Evolutionary conservation across 306 rosid genomes (phyloP), one percentile per base, ranked within the genome.

Genomic region (Begonia loranthoides): DNA sequence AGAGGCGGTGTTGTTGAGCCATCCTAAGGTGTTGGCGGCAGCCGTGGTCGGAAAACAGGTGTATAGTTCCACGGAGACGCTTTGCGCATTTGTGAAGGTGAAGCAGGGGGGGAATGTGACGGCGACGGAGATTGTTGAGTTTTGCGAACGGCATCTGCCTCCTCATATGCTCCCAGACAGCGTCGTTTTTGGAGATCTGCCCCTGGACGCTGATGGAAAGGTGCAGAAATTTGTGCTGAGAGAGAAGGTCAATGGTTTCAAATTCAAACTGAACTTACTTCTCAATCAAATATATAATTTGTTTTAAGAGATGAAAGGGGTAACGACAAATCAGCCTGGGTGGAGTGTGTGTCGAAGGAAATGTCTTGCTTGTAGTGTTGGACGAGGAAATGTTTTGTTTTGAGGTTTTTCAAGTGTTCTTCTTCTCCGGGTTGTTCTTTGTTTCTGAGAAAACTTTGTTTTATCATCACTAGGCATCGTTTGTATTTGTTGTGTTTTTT

Each of bases 121-220:
- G 16, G 60, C 39, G 12, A 63, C 71, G 51, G 89, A 79, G 57
- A 73, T 88, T 17, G 41, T 71, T 6, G 57, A 61, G 63, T 88
- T 79, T 24, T 88, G 97, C 73, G 66, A 66, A 54, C 51, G 53
- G 12, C 58, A 63, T 17, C 63, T 88, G 82, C 76, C 69, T 1
- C 53, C 36, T 49, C 57, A 64, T 62, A 88, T 84, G 97, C 82
- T 84, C 44, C 97, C 97, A 1, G 48, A 55, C 59, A 70, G 33
- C 16, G 72, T 88, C 33, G 45, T 81, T 0, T 84, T 88, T 62
- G 93, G 71, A 44, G 89, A 88, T 73, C 63, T 88, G 73, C 93
- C 87, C 9, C 55, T 77, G 45, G 84, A 71, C 71, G 77, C 97
- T 13, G 79, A 82, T 8, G 95, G 97, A 36, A 88, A 84, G 68